Percentiles rank a stretch among this genome's conserved stretches.
Conservation (phyloP, 805 yeast species). For the Yarrowia keelungensis region DNA sequence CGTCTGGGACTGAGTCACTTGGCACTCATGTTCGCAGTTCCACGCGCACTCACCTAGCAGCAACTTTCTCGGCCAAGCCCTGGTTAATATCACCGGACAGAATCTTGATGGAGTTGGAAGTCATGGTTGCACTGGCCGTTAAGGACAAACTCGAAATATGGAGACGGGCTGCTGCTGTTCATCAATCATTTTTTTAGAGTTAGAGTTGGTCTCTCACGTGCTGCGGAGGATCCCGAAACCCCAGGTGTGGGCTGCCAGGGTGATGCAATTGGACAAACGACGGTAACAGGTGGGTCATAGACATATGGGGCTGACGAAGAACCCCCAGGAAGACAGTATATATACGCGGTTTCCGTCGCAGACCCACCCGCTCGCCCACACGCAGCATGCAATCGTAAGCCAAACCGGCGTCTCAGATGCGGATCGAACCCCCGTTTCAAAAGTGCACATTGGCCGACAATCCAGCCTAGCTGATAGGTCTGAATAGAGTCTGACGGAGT, state of each 20-base stretch:
- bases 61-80: conserved; percentile 76
- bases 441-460: not conserved
- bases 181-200: conserved; percentile 34
- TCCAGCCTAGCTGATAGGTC: conserved; percentile 23
- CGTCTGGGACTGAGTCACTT: too few species aligned
- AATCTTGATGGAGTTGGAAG: conserved; percentile 62
- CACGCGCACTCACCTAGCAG: conserved; percentile 52
- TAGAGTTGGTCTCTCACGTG: conserved; percentile 33
- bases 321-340: too few species aligned
- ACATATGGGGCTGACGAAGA: too few species aligned
- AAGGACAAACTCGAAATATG: conserved; percentile 23
- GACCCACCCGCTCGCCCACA: conserved; percentile 1
- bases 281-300: not conserved
- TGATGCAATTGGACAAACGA: conserved; percentile 10
- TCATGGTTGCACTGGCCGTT: conserved; percentile 44
- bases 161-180: conserved; percentile 25
- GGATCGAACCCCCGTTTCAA: conserved; percentile 29
- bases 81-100: conserved; percentile 70
- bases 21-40: too few species aligned
- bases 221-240: conserved; percentile 1
- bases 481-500: not conserved
- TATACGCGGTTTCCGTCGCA: too few species aligned
- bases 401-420: conserved; percentile 36
- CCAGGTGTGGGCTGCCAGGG: not conserved
- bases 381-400: conserved; percentile 30